Base-by-base conservation (phyloP, 2,329 filamentous ascomycete genomes). In the Penicillium thymicola region DNA sequence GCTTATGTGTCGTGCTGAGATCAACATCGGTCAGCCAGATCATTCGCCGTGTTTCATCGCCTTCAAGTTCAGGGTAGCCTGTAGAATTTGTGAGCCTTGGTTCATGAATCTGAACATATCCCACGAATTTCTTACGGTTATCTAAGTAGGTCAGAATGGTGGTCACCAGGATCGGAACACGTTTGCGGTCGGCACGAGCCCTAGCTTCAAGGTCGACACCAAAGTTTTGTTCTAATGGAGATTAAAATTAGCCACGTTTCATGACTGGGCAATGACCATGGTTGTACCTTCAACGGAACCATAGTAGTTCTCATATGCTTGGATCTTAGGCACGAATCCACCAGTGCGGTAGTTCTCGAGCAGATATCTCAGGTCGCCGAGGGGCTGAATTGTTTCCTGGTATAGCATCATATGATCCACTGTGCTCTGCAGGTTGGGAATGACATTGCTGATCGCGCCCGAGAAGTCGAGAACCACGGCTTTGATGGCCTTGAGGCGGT, bases 331-430 rank as follows among this genome's bases (percentile, higher is more conserved):
- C 50, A 91, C 85, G 72, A 96, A 99, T 63, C 88, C 90, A 61
- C 94, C 94, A 7, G 94, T 99, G 61, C 92, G 88, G 76, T 99
- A 99, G 72, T 93, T 99, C 78, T 99, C 94, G 44, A 99, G 82
- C 58, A 99, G 83, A 73, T 97, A 99, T 61, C 94, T 85, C 65
- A 99, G 79, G 74, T 99, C 94, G 38, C 90, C 89, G 46, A 87
- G 73, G 6, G 94, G 94, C 74, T 97, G 94, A n/a, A 99, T 90
- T 0, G 94, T 97, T 79, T 99, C 94, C 74, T 99, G 94, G 78
- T 95, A 99, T 45, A 99, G 82, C 87, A 99, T 92, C 92, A 99
- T 97, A 72, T 95, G 92, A 78, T 99, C 94, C 25, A 99, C 92
- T 0, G 92, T 92, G 57, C 93, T 93, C 76, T 97, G 94, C 60